Conservation (phyloP, 2,329 filamentous ascomycete genomes). For the Chaetomiaceae sp. region DNA sequence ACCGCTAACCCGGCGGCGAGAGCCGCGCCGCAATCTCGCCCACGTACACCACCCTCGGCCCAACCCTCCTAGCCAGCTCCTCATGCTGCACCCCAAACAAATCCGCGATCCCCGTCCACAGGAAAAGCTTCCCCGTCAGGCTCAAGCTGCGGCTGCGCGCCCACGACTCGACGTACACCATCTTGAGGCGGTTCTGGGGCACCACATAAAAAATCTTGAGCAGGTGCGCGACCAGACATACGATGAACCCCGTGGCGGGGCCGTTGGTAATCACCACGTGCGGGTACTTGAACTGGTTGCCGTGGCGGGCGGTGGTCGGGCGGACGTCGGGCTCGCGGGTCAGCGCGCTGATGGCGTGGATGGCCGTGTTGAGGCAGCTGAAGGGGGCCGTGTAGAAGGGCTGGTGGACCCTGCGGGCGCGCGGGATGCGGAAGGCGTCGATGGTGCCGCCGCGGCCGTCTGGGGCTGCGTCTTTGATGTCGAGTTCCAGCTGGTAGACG, state of each 20-base stretch:
- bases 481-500: slow-evolving; percentile 60
- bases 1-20: slow-evolving; percentile 27
- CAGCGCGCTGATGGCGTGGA: slow-evolving; percentile 38
- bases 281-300: slow-evolving; percentile 46
- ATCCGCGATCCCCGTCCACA: slow-evolving; percentile 62
- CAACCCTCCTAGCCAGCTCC: slow-evolving; percentile 43
- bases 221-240: slow-evolving; percentile 50
- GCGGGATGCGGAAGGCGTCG: slow-evolving; percentile 63
- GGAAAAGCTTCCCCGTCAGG: slow-evolving; percentile 74
- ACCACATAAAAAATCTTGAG: slow-evolving; percentile 44
- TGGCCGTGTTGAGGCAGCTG: slow-evolving; percentile 56
- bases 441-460: slow-evolving; percentile 45
- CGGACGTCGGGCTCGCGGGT: slow-evolving; percentile 28
- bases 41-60: slow-evolving; percentile 30
- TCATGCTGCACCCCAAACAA: slow-evolving; percentile 80
- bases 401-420: slow-evolving; percentile 81
- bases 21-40: slow-evolving; percentile 11
- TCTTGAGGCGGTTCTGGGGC: slow-evolving; percentile 57
- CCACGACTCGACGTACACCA: slow-evolving; percentile 90
- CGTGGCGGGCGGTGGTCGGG: slow-evolving; percentile 7
- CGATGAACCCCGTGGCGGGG: slow-evolving; percentile 78
- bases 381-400: slow-evolving; percentile 67
- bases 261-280: slow-evolving; percentile 83
- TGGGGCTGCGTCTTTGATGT: slow-evolving; percentile 34
- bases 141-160: slow-evolving; percentile 79